Evolutionary conservation across 768 basidiomycete species (phyloP).

Genomic region (Pulveroboletus sp.): DNA sequence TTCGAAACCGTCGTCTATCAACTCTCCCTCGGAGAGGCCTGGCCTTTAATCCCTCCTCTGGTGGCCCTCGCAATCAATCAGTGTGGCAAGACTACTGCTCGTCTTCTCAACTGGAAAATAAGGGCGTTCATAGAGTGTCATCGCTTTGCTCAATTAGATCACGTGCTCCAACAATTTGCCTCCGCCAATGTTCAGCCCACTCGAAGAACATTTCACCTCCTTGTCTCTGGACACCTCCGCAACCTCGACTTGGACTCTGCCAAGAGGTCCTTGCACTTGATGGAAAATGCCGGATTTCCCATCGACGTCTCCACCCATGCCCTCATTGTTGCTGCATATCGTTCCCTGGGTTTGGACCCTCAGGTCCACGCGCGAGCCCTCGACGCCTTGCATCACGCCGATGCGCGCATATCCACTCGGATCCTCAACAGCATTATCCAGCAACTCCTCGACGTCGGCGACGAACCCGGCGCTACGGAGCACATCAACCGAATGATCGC

Average conservation of each 20-base stretch:
- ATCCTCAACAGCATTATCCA: slow-evolving; percentile 70
- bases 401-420: slow-evolving; percentile 38
- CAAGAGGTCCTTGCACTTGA: slow-evolving; percentile 46
- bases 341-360: slow-evolving; percentile 52
- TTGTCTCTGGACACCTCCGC: slow-evolving; percentile 62
- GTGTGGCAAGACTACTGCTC: slow-evolving; percentile 44
- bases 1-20: slow-evolving; percentile 55
- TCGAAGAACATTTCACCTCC: slow-evolving; percentile 62
- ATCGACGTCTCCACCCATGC: slow-evolving; percentile 57
- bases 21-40: slow-evolving; percentile 43
- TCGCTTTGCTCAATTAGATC: slow-evolving; percentile 42
- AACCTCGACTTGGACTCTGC: slow-evolving; percentile 61
- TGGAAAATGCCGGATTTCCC: slow-evolving; percentile 53
- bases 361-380: slow-evolving; percentile 51
- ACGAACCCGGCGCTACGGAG: slow-evolving; percentile 43
- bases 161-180: slow-evolving; percentile 48
- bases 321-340: slow-evolving; percentile 53
- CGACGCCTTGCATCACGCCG: slow-evolving; percentile 40
- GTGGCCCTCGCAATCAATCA: slow-evolving; percentile 48
- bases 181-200: slow-evolving; percentile 43
- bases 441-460: slow-evolving; percentile 50
- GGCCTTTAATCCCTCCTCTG: slow-evolving; percentile 46
- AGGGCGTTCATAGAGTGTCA: slow-evolving; percentile 55
- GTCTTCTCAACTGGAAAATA: slow-evolving; percentile 68
- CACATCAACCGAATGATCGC: slow-evolving; percentile 53